Conservation (phyloP, 352 stramenopile species). For the Blastocystis sp. region DNA sequence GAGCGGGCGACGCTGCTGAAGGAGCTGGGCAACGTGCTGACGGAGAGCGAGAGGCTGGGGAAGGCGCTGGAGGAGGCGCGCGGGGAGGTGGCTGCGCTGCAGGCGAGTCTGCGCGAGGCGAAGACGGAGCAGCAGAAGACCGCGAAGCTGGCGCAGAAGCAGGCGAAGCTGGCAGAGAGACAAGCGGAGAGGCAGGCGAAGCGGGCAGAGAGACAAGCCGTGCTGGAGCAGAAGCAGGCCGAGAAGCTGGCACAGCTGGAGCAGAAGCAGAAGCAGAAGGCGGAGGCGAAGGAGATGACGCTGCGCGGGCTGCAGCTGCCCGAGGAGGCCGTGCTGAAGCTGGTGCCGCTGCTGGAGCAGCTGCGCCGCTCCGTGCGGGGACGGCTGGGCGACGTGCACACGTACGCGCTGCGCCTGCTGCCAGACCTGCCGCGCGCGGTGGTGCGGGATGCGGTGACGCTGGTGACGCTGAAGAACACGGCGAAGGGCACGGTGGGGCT, state of each 20-base stretch:
- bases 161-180: background rate
- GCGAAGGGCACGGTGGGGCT: background rate
- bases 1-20: background rate
- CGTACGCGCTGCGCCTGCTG: background rate
- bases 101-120: background rate
- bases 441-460: background rate
- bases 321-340: background rate
- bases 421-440: background rate
- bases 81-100: background rate
- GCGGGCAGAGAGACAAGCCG: background rate
- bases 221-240: background rate
- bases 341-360: slow-evolving; percentile 27
- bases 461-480: background rate
- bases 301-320: background rate
- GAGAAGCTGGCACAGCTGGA: background rate
- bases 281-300: background rate
- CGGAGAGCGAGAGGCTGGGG: background rate
- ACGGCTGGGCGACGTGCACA: background rate
- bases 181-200: too few relatives aligned
- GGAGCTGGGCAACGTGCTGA: background rate
- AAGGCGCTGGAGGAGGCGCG: background rate
- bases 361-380: background rate
- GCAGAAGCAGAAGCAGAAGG: background rate
- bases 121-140: background rate
- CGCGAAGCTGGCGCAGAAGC: background rate